phyloP scores from a whole-genome alignment of 306 rosid species.

The Castanospermum australe region DNA sequence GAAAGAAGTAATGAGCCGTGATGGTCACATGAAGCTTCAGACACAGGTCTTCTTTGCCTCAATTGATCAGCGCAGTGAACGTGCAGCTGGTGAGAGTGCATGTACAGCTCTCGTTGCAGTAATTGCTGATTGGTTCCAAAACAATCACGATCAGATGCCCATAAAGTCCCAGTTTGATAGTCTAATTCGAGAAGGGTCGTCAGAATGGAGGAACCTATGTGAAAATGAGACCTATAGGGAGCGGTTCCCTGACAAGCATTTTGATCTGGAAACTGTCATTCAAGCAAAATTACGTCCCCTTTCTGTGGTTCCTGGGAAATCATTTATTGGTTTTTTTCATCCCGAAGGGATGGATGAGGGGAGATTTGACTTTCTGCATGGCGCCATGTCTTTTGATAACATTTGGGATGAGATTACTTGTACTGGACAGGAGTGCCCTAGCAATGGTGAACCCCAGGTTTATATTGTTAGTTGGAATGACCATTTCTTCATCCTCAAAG shows the following conservation, averaged over 20 bases:
- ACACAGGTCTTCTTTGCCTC: conserved; percentile 94
- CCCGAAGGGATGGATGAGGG: conserved; percentile 89
- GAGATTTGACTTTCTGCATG: conserved; percentile 73
- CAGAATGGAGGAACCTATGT: conserved; percentile 90
- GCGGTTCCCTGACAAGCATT: conserved; percentile 89
- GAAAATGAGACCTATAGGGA: conserved; percentile 67
- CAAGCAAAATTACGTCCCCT: conserved; percentile 89
- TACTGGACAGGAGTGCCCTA: conserved; percentile 48
- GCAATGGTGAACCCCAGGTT: conserved; percentile 59
- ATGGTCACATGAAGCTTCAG: conserved; percentile 85
- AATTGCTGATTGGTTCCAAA: conserved; percentile 96
- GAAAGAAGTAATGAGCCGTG: conserved; percentile 85
- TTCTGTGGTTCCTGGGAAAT: conserved; percentile 62
- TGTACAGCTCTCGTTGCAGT: conserved; percentile 97
- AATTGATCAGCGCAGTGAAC: conserved; percentile 91
- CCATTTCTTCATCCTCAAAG: conserved; percentile 94
- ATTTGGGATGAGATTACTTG: conserved; percentile 92
- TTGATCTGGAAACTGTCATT: conserved; percentile 87
- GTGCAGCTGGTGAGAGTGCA: conserved; percentile 98
- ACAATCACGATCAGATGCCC: conserved; percentile 70
- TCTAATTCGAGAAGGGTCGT: conserved; percentile 89
- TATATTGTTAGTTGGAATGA: conserved; percentile 97
- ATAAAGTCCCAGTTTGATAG: conserved; percentile 89
- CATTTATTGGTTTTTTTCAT: conserved; percentile 91
- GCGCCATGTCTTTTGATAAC: conserved; percentile 94